These are phyloP conservation scores for Babesia gibsoni DNA, from an alignment of 169 alveolate species.

Conservation along the genomic window DNA sequence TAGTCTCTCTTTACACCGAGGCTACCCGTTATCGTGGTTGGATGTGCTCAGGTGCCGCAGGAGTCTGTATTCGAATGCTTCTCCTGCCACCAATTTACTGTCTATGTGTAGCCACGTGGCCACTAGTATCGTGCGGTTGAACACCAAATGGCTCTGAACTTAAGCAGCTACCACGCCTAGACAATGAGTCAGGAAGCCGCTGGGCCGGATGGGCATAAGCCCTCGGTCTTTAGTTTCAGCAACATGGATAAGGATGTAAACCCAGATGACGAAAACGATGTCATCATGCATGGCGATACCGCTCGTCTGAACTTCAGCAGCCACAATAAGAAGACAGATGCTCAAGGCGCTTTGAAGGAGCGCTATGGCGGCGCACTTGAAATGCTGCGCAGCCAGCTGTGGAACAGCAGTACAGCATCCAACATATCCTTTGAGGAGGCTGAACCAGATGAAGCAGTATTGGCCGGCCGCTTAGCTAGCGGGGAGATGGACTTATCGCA, in stretches of 20 bases:
- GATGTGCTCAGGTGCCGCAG: no score
- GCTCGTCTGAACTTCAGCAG: neutral
- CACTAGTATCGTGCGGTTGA: no score
- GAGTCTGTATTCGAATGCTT: no score
- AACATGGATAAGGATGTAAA: neutral
- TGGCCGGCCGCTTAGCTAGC: neutral
- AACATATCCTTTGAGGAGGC: conserved; percentile 23
- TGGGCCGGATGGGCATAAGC: neutral
- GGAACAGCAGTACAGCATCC: neutral
- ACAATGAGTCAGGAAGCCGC: neutral
- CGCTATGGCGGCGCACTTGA: conserved; percentile 39
- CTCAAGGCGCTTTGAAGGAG: neutral
- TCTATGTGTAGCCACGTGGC: no score
- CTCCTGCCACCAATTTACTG: no score
- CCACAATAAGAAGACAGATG: neutral
- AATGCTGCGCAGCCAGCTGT: conserved; percentile 35
- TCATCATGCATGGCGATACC: neutral
- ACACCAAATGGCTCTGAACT: no score
- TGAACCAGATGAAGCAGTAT: neutral
- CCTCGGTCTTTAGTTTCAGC: neutral
- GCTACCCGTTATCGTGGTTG: no score
- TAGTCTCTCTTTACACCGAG: no score
- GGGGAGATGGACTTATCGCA: conserved; percentile 12
- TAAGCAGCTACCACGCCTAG: no score
- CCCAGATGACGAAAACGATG: neutral